A percentile compares a stretch with the other conserved stretches of the same genome.
Evolutionary conservation across 257 asterid genomes (phyloP).

Genomic region (Fraxinus cuspidata): DNA sequence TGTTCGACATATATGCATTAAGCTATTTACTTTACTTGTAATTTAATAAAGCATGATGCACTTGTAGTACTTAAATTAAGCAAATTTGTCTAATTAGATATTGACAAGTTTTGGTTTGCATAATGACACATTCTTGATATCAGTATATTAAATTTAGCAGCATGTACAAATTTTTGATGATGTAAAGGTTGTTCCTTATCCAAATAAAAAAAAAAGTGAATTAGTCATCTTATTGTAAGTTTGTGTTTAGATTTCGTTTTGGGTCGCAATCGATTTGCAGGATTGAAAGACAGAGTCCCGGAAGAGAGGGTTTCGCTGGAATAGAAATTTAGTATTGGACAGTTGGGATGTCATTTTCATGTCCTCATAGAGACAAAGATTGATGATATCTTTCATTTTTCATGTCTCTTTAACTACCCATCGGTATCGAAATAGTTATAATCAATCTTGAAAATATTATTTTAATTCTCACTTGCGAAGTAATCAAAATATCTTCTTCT

Average conservation of each 20-base stretch:
- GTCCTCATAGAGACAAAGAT: neutral
- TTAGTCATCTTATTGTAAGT: slow-evolving; percentile 8
- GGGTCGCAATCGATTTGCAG: slow-evolving; percentile 28
- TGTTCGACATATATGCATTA: too few relatives aligned
- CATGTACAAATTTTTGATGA: neutral
- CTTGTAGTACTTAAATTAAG: neutral
- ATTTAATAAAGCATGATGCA: neutral
- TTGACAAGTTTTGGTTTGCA: too few relatives aligned
- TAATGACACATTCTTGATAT: too few relatives aligned
- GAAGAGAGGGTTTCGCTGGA: slow-evolving; percentile 16
- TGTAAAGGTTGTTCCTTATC: slow-evolving; percentile 9
- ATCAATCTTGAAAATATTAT: neutral
- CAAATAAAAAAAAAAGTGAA: slow-evolving; percentile 3
- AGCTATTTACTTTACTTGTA: neutral
- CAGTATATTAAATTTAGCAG: too few relatives aligned
- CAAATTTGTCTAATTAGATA: neutral
- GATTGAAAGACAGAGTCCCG: slow-evolving; percentile 19
- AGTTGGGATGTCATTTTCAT: slow-evolving; percentile 22
- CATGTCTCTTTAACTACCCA: neutral
- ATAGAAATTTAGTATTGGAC: neutral
- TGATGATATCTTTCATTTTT: neutral
- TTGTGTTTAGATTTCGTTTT: slow-evolving; percentile 5
- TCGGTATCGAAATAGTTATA: neutral
- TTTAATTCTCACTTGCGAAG: neutral
- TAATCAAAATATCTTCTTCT: too few relatives aligned